These are phyloP conservation scores for Physaria fendleri DNA, from an alignment of 345 rosid genomes.

Conservation along the genomic window DNA sequence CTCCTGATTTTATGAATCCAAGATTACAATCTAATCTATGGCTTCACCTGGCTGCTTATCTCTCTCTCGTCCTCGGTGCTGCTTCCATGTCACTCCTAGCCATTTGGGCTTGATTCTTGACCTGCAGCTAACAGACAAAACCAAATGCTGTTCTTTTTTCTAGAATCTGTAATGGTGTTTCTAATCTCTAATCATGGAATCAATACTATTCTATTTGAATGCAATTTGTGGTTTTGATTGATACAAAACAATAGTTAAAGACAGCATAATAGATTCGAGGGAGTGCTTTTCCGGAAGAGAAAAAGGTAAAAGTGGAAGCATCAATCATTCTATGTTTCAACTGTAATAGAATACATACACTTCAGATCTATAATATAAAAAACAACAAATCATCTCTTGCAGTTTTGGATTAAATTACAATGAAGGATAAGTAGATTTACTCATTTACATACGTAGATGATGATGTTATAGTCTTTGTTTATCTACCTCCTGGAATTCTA, in stretches of 20 bases:
- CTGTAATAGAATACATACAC: slow-evolving; percentile 14
- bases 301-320: slow-evolving; percentile 10
- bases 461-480: slow-evolving; percentile 7
- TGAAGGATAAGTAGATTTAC: slow-evolving; percentile 13
- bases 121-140: slow-evolving; percentile 1
- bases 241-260: slow-evolving; percentile 14
- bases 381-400: slow-evolving; percentile 9
- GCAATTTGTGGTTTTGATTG: slow-evolving; percentile 3
- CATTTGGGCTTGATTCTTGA: slow-evolving; percentile 47
- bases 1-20: slow-evolving; percentile 59
- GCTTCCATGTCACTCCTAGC: slow-evolving; percentile 63
- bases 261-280: slow-evolving; percentile 7
- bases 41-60: slow-evolving; percentile 50
- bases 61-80: slow-evolving; percentile 52
- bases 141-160: slow-evolving; percentile 7
- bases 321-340: slow-evolving; percentile 2
- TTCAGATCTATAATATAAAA: not conserved
- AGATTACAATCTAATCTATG: slow-evolving; percentile 43
- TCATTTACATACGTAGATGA: slow-evolving; percentile 13
- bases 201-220: slow-evolving; percentile 26
- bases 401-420: slow-evolving; percentile 15
- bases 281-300: not conserved
- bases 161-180: slow-evolving; percentile 26
- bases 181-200: slow-evolving; percentile 21
- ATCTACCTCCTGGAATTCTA: slow-evolving; percentile 62